phyloP scores from a whole-genome alignment of 2,329 filamentous ascomycete genomes.

The Podosphaera xanthii region DNA sequence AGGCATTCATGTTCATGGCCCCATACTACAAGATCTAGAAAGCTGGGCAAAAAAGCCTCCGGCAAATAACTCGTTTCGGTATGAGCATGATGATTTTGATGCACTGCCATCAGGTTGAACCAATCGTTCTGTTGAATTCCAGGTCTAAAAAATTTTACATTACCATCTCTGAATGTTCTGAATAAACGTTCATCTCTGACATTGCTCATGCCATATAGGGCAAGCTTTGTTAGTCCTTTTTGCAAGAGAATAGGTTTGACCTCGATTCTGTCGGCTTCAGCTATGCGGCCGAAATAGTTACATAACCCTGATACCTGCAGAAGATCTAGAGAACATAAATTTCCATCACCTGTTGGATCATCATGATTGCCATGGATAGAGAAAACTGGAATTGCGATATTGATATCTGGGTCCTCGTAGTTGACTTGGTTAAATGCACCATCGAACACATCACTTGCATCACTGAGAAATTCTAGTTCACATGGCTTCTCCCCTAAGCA shows the following conservation, averaged over 20 bases:
- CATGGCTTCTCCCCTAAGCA: conserved; percentile 91
- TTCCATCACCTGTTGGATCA: conserved; percentile 88
- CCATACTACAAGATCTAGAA: conserved; percentile 83
- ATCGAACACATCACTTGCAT: conserved; percentile 76
- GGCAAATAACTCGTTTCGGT: conserved; percentile 86
- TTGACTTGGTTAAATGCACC: conserved; percentile 86
- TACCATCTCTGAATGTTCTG: conserved; percentile 75
- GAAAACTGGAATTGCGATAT: conserved; percentile 89
- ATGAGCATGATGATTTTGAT: conserved; percentile 88
- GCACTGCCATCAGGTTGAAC: conserved; percentile 89
- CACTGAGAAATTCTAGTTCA: conserved; percentile 81
- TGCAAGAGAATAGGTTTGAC: conserved; percentile 82
- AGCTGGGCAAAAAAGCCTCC: conserved; percentile 77
- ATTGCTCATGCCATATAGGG: conserved; percentile 85
- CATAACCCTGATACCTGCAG: conserved; percentile 76
- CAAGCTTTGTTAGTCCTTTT: conserved; percentile 80
- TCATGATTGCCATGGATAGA: conserved; percentile 98
- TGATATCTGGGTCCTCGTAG: conserved; percentile 93
- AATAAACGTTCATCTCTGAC: conserved; percentile 89
- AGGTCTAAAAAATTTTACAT: conserved; percentile 83
- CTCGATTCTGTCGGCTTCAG: conserved; percentile 80
- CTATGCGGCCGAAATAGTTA: conserved; percentile 87
- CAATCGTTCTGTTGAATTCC: conserved; percentile 62
- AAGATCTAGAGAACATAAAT: conserved; percentile 74
- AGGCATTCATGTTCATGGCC: conserved; percentile 94